phyloP scores from a whole-genome alignment of 1,284 basidiomycete genomes.

The Puccinia coronata region DNA sequence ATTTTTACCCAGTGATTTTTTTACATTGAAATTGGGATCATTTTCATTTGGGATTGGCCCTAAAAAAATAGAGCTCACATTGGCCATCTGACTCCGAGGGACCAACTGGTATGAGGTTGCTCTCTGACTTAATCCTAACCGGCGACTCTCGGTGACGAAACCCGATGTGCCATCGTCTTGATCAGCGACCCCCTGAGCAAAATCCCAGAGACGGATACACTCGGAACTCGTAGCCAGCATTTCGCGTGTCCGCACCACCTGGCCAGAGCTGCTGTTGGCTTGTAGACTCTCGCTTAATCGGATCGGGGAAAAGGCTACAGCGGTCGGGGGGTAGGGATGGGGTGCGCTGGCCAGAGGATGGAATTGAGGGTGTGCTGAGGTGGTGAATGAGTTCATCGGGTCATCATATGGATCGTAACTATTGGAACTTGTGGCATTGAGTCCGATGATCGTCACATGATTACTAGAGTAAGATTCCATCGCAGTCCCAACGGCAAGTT shows the following conservation, averaged over 20 bases:
- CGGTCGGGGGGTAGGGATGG: slow-evolving; percentile 47
- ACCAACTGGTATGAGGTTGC: slow-evolving; percentile 40
- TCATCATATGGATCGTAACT: slow-evolving; percentile 43
- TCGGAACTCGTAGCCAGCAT: slow-evolving; percentile 47
- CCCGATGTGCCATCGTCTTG: slow-evolving; percentile 34
- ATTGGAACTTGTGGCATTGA: neutral
- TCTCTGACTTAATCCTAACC: slow-evolving; percentile 26
- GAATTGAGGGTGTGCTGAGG: slow-evolving; percentile 14
- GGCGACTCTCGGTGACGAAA: slow-evolving; percentile 19
- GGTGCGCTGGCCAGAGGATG: slow-evolving; percentile 33
- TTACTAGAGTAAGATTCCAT: slow-evolving; percentile 41
- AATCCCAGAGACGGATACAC: slow-evolving; percentile 45
- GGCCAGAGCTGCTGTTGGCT: slow-evolving; percentile 21
- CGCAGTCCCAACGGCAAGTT: slow-evolving; percentile 29
- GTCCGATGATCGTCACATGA: slow-evolving; percentile 43
- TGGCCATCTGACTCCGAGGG: slow-evolving; percentile 46
- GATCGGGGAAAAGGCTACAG: slow-evolving; percentile 38
- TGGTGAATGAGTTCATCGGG: slow-evolving; percentile 22
- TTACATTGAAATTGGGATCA: neutral
- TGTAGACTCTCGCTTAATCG: slow-evolving; percentile 37
- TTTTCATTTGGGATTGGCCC: neutral
- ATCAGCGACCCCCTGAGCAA: slow-evolving; percentile 29
- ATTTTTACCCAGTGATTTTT: neutral
- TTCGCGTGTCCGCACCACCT: slow-evolving; percentile 38
- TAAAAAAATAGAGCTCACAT: slow-evolving; percentile 18